These are phyloP conservation scores for Backusella tuberculispora DNA, from an alignment of 192 early-diverging fungal species.

Conservation along the genomic window DNA sequence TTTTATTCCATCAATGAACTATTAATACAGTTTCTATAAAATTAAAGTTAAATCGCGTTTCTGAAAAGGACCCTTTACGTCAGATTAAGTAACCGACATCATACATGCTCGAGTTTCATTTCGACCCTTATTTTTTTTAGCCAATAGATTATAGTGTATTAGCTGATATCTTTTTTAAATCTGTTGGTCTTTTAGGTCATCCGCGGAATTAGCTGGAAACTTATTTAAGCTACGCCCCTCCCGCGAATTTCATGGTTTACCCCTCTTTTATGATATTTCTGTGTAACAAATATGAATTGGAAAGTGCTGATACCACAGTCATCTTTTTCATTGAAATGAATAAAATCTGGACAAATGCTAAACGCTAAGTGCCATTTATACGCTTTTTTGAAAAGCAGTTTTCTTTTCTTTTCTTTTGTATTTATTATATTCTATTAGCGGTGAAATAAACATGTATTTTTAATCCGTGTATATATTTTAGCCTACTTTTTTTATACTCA, in stretches of 20 bases:
- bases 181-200: not conserved
- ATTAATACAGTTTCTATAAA: not conserved
- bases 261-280: not conserved
- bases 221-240: not conserved
- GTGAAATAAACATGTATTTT: not conserved
- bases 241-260: slow-evolving; percentile 12
- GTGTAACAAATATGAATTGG: not conserved
- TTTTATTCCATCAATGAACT: not conserved
- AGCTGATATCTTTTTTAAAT: slow-evolving; percentile 2
- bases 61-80: not conserved
- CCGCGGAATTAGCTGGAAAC: slow-evolving; percentile 4
- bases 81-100: slow-evolving; percentile 7
- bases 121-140: slow-evolving; percentile 11
- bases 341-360: not conserved
- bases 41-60: not conserved
- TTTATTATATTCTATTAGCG: not conserved
- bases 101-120: not conserved
- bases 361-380: not conserved
- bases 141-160: not conserved
- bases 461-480: not conserved
- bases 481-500: not conserved
- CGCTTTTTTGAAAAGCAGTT: no score
- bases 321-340: not conserved
- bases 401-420: not conserved
- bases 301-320: not conserved